phyloP scores from a whole-genome alignment of 1,284 basidiomycete genomes.

The Pisolithus thermaeus region DNA sequence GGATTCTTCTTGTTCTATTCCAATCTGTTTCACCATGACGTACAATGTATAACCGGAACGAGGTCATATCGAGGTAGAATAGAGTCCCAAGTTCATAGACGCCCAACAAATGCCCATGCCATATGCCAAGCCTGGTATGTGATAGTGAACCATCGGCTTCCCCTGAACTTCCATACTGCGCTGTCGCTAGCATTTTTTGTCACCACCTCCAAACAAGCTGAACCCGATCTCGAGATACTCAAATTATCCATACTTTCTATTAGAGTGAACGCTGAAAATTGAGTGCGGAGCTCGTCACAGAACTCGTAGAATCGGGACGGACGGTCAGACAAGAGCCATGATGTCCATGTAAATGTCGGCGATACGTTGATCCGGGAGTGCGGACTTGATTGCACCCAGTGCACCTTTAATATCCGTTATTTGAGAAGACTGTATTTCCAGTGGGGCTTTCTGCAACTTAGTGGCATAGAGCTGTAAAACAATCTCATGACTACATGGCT shows the following conservation, averaged over 20 bases:
- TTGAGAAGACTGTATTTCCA: constrained; percentile 34
- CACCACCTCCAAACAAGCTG: too few species aligned
- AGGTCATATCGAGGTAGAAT: constrained; percentile 15
- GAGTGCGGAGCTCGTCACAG: too few species aligned
- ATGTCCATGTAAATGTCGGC: constrained; percentile 48
- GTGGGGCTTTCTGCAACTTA: constrained; percentile 31
- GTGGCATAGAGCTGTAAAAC: constrained; percentile 42
- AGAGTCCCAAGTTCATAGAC: neutral
- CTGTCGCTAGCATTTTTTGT: too few species aligned
- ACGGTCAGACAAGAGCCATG: constrained; percentile 22
- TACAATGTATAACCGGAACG: constrained; percentile 52
- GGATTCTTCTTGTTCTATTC: constrained; percentile 55
- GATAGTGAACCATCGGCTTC: too few species aligned
- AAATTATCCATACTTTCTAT: neutral
- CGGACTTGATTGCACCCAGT: constrained; percentile 34
- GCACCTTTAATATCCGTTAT: constrained; percentile 34
- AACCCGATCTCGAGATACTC: neutral
- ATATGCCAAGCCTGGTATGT: too few species aligned
- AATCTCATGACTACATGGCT: neutral
- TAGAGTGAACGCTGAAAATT: too few species aligned
- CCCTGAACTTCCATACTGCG: too few species aligned
- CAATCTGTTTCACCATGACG: constrained; percentile 73
- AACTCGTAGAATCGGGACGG: neutral
- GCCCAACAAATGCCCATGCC: too few species aligned
- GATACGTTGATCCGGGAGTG: constrained; percentile 56